These are phyloP conservation scores for Hypsizygus marmoreus DNA, from an alignment of 768 basidiomycete species.

Conservation along the genomic window DNA sequence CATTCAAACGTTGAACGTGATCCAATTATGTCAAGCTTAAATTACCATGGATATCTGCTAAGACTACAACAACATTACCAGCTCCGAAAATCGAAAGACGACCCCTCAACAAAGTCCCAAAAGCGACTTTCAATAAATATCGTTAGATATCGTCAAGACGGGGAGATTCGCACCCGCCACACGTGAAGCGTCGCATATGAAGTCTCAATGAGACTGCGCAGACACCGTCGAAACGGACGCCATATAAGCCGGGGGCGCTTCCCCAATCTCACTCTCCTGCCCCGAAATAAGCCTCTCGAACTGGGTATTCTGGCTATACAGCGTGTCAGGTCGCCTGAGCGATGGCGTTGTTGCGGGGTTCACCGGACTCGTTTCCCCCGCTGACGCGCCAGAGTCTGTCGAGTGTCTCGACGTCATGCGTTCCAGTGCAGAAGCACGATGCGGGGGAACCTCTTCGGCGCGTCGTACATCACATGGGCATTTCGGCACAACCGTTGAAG, in stretches of 20 bases:
- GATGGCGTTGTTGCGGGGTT: constrained; percentile 31
- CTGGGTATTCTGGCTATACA: constrained; percentile 48
- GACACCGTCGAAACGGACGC: constrained; percentile 11
- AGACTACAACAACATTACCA: constrained; percentile 2
- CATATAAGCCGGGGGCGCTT: constrained; percentile 81
- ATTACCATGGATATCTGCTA: not conserved
- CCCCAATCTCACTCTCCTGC: constrained; percentile 78
- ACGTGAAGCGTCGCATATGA: no score
- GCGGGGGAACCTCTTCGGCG: constrained; percentile 3
- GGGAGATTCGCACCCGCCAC: no score
- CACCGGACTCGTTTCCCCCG: constrained; percentile 38
- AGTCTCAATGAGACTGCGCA: constrained; percentile 3
- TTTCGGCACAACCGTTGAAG: constrained; percentile 30
- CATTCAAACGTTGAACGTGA: no score
- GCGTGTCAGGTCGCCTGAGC: constrained; percentile 31
- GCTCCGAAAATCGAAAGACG: not conserved
- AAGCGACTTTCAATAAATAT: no score
- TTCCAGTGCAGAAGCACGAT: constrained; percentile 24
- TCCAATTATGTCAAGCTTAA: no score
- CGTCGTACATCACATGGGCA: constrained; percentile 48
- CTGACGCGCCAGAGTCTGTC: constrained; percentile 35
- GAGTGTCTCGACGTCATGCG: constrained; percentile 35
- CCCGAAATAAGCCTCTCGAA: constrained; percentile 85
- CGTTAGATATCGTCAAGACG: no score
- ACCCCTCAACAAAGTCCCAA: not conserved